Conservation (phyloP, 164 flowering plant genomes). For the Piper longum region DNA sequence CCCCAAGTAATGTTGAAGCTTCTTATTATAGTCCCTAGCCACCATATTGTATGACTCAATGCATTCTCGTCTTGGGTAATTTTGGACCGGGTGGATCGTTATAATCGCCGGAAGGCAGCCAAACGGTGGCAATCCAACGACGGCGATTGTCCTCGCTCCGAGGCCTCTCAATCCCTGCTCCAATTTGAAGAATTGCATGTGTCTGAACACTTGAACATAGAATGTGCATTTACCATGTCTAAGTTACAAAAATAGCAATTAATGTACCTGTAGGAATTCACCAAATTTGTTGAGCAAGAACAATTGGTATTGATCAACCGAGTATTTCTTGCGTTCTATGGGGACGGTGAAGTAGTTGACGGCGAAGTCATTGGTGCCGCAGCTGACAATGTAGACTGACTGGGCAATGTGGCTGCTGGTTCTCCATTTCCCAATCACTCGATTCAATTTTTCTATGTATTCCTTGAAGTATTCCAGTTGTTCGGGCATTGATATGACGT, state of each 20-base stretch:
- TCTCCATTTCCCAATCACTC: conserved; percentile 1
- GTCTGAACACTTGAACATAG: background rate
- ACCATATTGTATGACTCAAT: conserved; percentile 5
- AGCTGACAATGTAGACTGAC: conserved; percentile 15
- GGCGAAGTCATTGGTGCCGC: conserved; percentile 33
- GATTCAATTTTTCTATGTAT: background rate
- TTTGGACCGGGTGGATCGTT: conserved; percentile 18
- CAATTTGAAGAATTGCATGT: background rate
- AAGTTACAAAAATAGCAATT: background rate
- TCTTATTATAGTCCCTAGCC: conserved; percentile 28
- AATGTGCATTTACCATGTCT: background rate
- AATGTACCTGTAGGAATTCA: conserved; percentile 22
- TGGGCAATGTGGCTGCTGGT: conserved; percentile 1
- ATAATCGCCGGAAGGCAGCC: conserved; percentile 60
- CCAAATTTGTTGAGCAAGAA: conserved; percentile 13
- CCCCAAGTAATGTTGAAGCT: conserved; percentile 22
- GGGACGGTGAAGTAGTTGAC: conserved; percentile 23
- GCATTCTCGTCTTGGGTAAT: conserved; percentile 16
- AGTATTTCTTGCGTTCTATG: conserved; percentile 9
- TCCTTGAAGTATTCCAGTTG: conserved; percentile 10
- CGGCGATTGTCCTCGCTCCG: conserved; percentile 34
- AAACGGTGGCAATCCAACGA: conserved; percentile 48
- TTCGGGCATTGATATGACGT: conserved; percentile 2
- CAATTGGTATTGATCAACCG: conserved; percentile 15
- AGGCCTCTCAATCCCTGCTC: conserved; percentile 28